These are phyloP conservation scores for Cladorrhinum samala DNA, from an alignment of 495 filamentous ascomycete species.

Conservation along the genomic window DNA sequence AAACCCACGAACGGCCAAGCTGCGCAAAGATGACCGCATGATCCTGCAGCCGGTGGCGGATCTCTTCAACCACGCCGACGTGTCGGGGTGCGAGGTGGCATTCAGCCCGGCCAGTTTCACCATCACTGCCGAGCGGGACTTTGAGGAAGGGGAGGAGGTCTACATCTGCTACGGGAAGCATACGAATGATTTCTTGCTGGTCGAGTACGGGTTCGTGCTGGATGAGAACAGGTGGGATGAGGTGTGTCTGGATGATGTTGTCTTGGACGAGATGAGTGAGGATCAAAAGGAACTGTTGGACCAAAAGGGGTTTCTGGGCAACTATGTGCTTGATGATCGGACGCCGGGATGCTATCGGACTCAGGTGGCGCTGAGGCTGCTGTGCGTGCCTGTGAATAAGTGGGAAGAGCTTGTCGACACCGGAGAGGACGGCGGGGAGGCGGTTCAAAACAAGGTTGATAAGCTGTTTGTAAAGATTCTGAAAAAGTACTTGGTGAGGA, in stretches of 20 bases:
- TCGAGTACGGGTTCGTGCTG: conserved; percentile 79
- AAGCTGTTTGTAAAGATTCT: conserved; percentile 20
- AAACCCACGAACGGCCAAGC: conserved; percentile 33
- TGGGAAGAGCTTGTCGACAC: conserved; percentile 37
- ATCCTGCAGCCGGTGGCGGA: conserved; percentile 79
- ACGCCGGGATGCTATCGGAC: conserved; percentile 62
- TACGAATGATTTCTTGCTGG: conserved; percentile 72
- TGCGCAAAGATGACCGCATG: conserved; percentile 63
- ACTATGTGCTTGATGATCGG: conserved; percentile 56
- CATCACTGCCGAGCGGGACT: conserved; percentile 50
- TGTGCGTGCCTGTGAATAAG: conserved; percentile 27
- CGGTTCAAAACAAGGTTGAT: conserved; percentile 26
- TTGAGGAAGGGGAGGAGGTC: conserved; percentile 64
- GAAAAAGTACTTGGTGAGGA: conserved; percentile 13
- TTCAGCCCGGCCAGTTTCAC: conserved; percentile 56
- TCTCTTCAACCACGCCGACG: conserved; percentile 70
- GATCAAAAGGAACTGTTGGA: conserved; percentile 47
- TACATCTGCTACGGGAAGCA: conserved; percentile 77
- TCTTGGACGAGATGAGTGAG: conserved; percentile 48
- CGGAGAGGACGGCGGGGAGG: conserved; percentile 32
- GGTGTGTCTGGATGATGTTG: conserved; percentile 59
- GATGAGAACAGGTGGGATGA: conserved; percentile 62
- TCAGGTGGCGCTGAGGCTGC: conserved; percentile 56
- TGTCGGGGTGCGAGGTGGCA: conserved; percentile 53
- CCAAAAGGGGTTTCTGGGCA: conserved; percentile 57